Conservation (phyloP, 768 basidiomycete genomes). For the Ramaria rubella region DNA sequence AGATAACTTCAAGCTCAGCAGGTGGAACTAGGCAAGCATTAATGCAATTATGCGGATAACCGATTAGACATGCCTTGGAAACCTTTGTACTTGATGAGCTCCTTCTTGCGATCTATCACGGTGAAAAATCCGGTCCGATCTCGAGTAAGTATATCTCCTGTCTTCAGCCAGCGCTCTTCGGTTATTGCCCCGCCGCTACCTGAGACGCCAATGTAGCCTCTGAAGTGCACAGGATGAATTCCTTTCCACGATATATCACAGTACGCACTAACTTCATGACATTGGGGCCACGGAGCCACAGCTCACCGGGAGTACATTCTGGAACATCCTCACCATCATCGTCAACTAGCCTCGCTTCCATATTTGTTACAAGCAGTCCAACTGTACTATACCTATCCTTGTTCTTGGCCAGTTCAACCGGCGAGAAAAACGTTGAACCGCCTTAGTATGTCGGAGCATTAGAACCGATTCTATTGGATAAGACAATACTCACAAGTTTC, state of each 20-base stretch:
- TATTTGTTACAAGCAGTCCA: too few species aligned
- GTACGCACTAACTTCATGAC: conserved; percentile 24
- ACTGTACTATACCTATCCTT: too few species aligned
- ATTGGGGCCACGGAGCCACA: conserved; percentile 76
- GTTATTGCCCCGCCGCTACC: conserved; percentile 42
- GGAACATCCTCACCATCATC: conserved; percentile 41
- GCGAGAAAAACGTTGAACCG: too few species aligned
- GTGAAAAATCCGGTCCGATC: conserved; percentile 54
- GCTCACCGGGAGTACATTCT: conserved; percentile 58
- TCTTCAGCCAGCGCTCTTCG: conserved; percentile 49
- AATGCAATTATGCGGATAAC: not conserved
- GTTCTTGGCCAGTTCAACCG: too few species aligned
- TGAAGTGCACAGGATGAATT: not conserved
- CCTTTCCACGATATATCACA: not conserved
- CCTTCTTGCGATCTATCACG: conserved; percentile 48
- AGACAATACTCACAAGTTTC: conserved; percentile 1
- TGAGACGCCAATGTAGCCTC: conserved; percentile 24
- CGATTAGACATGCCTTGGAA: not conserved
- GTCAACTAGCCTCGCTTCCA: too few species aligned
- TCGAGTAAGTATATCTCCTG: conserved; percentile 46
- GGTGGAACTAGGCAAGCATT: conserved; percentile 20
- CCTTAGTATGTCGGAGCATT: too few species aligned
- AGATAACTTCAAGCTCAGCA: not conserved
- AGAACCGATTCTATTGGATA: conserved; percentile 35
- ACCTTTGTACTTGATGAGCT: not conserved